A percentile compares a stretch with the other conserved stretches of the same genome.
Conservation (phyloP, 306 rosid species). For the Ammopiptanthus mongolicus region DNA sequence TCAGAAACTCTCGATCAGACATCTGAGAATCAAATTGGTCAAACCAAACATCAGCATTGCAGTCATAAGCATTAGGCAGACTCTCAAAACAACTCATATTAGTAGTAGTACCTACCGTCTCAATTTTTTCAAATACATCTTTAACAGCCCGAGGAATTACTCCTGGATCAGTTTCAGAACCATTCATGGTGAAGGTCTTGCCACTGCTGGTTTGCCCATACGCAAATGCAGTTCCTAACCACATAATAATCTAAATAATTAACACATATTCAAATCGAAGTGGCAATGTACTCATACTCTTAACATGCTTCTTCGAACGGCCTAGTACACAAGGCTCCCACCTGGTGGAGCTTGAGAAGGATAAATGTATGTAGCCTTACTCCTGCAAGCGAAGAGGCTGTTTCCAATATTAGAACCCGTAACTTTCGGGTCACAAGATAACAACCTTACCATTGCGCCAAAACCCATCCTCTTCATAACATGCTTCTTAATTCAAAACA, state of each 20-base stretch:
- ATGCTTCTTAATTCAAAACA: neutral
- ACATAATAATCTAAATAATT: constrained; percentile 9
- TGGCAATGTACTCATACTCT: neutral
- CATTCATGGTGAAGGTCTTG: constrained; percentile 97
- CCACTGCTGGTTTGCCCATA: constrained; percentile 99
- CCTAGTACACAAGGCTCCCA: too few species aligned
- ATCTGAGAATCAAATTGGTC: constrained; percentile 34
- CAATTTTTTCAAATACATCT: constrained; percentile 74
- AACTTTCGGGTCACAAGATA: too few species aligned
- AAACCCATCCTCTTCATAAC: too few species aligned
- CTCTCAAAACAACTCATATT: neutral
- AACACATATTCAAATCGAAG: constrained; percentile 5
- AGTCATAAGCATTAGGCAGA: neutral
- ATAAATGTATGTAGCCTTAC: too few species aligned
- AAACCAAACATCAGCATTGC: constrained; percentile 10
- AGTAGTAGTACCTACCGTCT: constrained; percentile 36
- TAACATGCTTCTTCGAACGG: too few species aligned
- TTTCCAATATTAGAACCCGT: too few species aligned
- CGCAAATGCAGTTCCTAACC: constrained; percentile 91
- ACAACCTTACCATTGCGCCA: too few species aligned
- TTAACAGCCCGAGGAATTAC: constrained; percentile 72
- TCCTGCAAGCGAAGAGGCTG: too few species aligned
- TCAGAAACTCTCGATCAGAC: constrained; percentile 77
- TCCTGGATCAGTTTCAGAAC: constrained; percentile 74
- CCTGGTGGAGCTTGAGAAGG: too few species aligned